Base-by-base conservation (phyloP, 495 filamentous ascomycete species). In the Daldinia childiae region DNA sequence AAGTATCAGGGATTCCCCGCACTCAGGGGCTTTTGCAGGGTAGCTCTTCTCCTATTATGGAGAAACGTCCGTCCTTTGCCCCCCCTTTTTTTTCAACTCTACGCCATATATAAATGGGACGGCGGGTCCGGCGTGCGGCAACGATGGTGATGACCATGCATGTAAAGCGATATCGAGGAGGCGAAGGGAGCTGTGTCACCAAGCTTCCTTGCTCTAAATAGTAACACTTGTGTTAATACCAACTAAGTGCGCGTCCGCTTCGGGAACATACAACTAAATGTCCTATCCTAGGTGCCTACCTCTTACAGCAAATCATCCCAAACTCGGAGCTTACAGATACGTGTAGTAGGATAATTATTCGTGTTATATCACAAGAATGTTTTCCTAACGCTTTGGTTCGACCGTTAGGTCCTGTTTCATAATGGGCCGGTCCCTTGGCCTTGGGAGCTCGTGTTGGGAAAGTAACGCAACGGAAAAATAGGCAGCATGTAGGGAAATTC, bases 1-100 rank as follows among this genome's bases (percentile, higher is more conserved):
- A 5, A 14, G 2, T 45, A n/a, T 32, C 64, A 29, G 17, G 58
- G 57, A 58, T 71, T 62, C 68, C 68, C 68, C 68, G 68, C 68
- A 71, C 9, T 62, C 62, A 71, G 68, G 68, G 68, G 68, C 26
- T 27, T 27, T 27, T 66, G 4, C 43, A 66, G 58, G 68, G 62
- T 71, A 71, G 62, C 34, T 63, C n/a, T 43, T 54, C 38, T 57
- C 29, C 19, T 24, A 48, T 48, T 14, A 12, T 14, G 43, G 43
- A 21, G 41, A 48, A 48, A 48, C 8, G 8, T 15, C 19, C 43
- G 19, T 48, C 17, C 17, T 8, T 48, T 7, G 7, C 6, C 43
- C 19, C 43, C 43, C 43, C 29, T 32, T 32, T 48, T 48, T 21
- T 19, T 48, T 9, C 24, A 11, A 36, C 11, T 36, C 34, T 6